Evolutionary conservation across 306 rosid genomes (phyloP).

Genomic region (Fagus crenata): DNA sequence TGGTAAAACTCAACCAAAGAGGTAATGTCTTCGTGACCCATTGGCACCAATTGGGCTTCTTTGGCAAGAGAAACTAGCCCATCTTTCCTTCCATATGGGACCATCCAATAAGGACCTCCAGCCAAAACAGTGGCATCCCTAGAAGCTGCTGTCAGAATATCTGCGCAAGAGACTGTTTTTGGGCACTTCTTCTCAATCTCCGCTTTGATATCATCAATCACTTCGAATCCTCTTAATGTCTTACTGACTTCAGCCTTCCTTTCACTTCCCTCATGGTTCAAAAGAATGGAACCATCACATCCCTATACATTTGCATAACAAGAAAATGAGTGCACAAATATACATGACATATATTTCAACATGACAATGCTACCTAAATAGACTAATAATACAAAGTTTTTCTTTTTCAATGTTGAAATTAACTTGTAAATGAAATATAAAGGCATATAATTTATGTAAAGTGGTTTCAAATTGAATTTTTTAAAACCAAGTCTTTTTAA

Average conservation of each 20-base stretch:
- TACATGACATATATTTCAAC: not conserved
- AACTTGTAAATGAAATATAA: not conserved
- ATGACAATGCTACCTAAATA: no score
- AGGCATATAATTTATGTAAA: no score
- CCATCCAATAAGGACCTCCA: slow-evolving; percentile 75
- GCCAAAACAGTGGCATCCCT: slow-evolving; percentile 68
- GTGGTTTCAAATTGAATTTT: no score
- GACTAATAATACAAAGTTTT: no score
- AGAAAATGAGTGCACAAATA: not conserved
- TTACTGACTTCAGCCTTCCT: slow-evolving; percentile 61
- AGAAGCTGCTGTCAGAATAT: slow-evolving; percentile 59
- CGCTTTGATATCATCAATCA: slow-evolving; percentile 73
- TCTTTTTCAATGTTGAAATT: not conserved
- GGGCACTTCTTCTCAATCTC: slow-evolving; percentile 70
- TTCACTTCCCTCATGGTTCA: slow-evolving; percentile 77
- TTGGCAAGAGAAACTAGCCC: slow-evolving; percentile 52
- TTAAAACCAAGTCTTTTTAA: no score
- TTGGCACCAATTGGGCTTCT: slow-evolving; percentile 62
- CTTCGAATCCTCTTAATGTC: slow-evolving; percentile 76
- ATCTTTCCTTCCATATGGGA: slow-evolving; percentile 76
- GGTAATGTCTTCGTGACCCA: slow-evolving; percentile 67
- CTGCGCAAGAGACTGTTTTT: slow-evolving; percentile 71
- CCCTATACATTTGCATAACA: slow-evolving; percentile 42
- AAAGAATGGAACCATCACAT: slow-evolving; percentile 73
- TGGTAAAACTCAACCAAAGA: slow-evolving; percentile 57